Base-by-base conservation (phyloP, 257 asterid genomes). In the Avicennia marina region DNA sequence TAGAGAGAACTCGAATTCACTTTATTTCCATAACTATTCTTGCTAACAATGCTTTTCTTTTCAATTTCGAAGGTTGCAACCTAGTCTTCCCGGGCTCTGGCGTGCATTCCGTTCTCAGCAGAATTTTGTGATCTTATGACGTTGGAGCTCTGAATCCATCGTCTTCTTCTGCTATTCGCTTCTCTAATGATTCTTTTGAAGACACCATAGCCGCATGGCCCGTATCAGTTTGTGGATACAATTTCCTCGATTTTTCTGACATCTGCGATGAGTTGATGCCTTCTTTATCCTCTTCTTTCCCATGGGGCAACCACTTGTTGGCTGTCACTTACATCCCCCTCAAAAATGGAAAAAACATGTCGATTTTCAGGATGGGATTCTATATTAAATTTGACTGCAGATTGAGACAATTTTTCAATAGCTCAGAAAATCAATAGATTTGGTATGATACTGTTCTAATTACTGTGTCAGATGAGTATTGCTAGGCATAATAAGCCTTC, bases 61-160 rank as follows among this genome's bases (percentile, higher is more conserved):
- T 76, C 60, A 54, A 26, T 11, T 21, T 11, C 4, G 63, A 8
- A 12, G 51, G 18, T n/a, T 40, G 40, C 34, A 68, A 56, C 55
- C 75, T 65, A 3, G 22, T 6, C 57, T 63, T 80, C 69, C 17
- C 73, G n/a, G 96, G 96, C 33, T 95, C 75, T 27, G 81, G 76
- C 15, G 95, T 95, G 16, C 96, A 89, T 58, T 66, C 31, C 9
- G 47, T 66, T 43, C 25, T 39, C 18, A 45, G 58, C 47, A 82
- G 88, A 16, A 83, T 79, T 74, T 38, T 75, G 65, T 77, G 82
- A 25, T 74, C 81, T 5, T 38, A 36, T 10, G 77, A 70, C 18
- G 89, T 80, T 40, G 95, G 93, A 17, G 95, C 85, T 45, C 1
- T 66, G 73, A 70, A 83, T 3, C 88, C 83, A 1, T 65, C 81